Evolutionary conservation across 2,329 filamentous ascomycete species (phyloP).

Genomic region (Apiospora aurea): DNA sequence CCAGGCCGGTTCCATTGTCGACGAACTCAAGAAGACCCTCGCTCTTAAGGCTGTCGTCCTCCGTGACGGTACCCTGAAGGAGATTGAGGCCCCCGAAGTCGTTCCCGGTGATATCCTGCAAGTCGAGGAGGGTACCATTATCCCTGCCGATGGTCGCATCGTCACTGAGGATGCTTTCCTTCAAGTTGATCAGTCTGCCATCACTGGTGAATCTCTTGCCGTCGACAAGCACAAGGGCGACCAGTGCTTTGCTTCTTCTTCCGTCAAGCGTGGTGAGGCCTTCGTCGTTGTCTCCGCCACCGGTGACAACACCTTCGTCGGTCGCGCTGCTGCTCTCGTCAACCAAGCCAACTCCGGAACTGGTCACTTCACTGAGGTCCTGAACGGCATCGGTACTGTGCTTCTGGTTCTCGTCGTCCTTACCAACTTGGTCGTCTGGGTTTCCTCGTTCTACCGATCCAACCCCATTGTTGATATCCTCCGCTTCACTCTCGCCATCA

Average conservation of each 20-base stretch:
- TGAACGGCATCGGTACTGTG: constrained; percentile 85
- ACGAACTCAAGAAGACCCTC: constrained; percentile 87
- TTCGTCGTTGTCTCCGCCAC: constrained; percentile 84
- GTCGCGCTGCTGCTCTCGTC: constrained; percentile 85
- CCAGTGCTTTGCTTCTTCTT: constrained; percentile 83
- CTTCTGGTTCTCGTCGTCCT: constrained; percentile 82
- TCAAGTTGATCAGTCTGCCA: constrained; percentile 90
- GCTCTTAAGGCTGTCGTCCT: constrained; percentile 88
- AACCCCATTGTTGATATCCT: constrained; percentile 82
- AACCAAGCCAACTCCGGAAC: constrained; percentile 75
- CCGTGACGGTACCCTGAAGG: constrained; percentile 78
- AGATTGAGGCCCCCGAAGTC: constrained; percentile 83
- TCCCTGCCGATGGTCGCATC: constrained; percentile 87
- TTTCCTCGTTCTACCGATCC: constrained; percentile 87
- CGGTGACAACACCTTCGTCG: constrained; percentile 90
- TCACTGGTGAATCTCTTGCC: constrained; percentile 90
- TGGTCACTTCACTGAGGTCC: constrained; percentile 90
- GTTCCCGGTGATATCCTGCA: constrained; percentile 91
- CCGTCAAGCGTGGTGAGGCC: constrained; percentile 89
- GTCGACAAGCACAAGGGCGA: constrained; percentile 88
- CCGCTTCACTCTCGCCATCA: constrained; percentile 85
- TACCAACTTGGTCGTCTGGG: constrained; percentile 83
- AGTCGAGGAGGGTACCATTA: constrained; percentile 90
- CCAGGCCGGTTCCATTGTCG: constrained; percentile 89
- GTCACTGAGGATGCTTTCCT: constrained; percentile 84